Conservation (phyloP, 139 green algal genomes). For the Raphidocelis subcapitata region DNA sequence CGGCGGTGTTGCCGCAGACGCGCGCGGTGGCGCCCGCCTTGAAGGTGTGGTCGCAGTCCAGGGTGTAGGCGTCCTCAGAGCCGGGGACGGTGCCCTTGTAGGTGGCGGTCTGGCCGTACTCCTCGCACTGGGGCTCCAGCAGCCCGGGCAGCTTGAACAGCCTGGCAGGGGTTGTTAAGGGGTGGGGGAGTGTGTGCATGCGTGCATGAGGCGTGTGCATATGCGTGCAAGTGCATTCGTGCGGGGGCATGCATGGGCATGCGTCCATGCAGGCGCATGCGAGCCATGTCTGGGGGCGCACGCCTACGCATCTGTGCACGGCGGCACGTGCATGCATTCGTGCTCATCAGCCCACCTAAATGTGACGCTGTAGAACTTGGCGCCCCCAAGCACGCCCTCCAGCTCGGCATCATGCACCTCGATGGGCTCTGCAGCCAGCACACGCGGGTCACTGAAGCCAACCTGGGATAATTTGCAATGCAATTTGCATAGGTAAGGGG, state of each 20-base stretch:
- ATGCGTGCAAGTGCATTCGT: background rate
- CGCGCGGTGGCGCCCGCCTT: conserved; percentile 51
- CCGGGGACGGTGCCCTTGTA: conserved; percentile 85
- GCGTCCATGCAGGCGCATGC: background rate
- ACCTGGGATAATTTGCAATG: conserved; percentile 29
- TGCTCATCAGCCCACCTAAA: conserved; percentile 57
- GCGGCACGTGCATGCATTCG: background rate
- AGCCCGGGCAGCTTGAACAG: conserved; percentile 93
- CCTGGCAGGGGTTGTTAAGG: conserved; percentile 31
- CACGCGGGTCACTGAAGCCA: conserved; percentile 84
- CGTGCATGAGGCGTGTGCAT: background rate
- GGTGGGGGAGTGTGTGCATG: background rate
- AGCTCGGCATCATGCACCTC: conserved; percentile 79
- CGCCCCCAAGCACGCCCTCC: conserved; percentile 71
- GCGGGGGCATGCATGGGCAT: background rate
- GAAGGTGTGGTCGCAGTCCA: conserved; percentile 86
- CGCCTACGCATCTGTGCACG: background rate
- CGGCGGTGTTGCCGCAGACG: conserved; percentile 90
- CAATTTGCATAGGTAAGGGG: background rate
- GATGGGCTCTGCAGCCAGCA: conserved; percentile 61
- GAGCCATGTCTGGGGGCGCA: background rate
- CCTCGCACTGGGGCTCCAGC: conserved; percentile 84
- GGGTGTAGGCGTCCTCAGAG: conserved; percentile 60
- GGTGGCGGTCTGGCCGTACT: conserved; percentile 80
- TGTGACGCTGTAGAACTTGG: conserved; percentile 92